These are phyloP conservation scores for Nakazawaea siamensis DNA, from an alignment of 805 yeast genomes.

Conservation along the genomic window DNA sequence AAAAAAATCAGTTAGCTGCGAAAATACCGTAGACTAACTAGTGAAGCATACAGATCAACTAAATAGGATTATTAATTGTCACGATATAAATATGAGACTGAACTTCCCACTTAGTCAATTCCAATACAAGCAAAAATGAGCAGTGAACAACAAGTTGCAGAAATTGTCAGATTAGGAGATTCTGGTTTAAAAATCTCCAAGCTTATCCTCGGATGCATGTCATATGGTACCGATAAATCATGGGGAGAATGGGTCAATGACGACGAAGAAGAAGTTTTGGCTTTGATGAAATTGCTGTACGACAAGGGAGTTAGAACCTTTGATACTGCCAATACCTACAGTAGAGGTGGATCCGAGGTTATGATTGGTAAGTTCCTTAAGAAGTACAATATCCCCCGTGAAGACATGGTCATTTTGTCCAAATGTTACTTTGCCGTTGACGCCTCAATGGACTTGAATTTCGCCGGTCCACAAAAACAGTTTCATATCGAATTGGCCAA, in stretches of 20 bases:
- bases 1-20: too few relatives aligned
- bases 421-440: slow-evolving; percentile 16
- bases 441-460: slow-evolving; percentile 6
- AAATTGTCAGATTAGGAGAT: slow-evolving; percentile 28
- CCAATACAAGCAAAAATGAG: too few relatives aligned
- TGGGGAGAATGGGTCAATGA: slow-evolving; percentile 29
- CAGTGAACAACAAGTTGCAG: too few relatives aligned
- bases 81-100: too few relatives aligned
- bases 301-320: slow-evolving; percentile 35
- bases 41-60: too few relatives aligned
- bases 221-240: slow-evolving; percentile 36
- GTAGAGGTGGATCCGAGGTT: slow-evolving; percentile 19
- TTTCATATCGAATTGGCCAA: slow-evolving; percentile 24
- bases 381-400: slow-evolving; percentile 20
- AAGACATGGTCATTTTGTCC: slow-evolving; percentile 19
- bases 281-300: slow-evolving; percentile 34
- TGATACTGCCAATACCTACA: slow-evolving; percentile 31
- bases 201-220: slow-evolving; percentile 48
- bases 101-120: too few relatives aligned
- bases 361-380: slow-evolving; percentile 19
- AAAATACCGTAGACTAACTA: too few relatives aligned
- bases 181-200: slow-evolving; percentile 43
- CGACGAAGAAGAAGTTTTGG: slow-evolving; percentile 35
- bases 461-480: too few relatives aligned
- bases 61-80: too few relatives aligned